Conservation (phyloP, 257 asterid genomes). For the Striga asiatica region DNA sequence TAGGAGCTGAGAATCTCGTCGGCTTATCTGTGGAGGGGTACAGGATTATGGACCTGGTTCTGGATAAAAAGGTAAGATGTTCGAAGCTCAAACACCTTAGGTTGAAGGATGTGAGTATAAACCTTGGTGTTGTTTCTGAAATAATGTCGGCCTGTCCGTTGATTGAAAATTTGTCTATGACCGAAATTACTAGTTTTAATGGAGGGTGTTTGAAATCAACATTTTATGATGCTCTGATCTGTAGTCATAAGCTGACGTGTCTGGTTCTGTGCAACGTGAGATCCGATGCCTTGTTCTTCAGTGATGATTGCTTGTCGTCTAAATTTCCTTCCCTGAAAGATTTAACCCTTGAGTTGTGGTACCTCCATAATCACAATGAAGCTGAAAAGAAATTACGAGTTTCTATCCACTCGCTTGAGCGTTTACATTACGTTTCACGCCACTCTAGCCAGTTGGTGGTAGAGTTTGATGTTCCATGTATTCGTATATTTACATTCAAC, state of each 20-base stretch:
- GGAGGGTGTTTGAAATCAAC: too few relatives aligned
- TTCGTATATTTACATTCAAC: background rate
- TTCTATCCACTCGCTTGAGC: background rate
- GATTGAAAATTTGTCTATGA: background rate
- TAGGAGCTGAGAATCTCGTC: background rate
- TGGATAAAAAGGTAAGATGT: background rate
- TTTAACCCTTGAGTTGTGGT: background rate
- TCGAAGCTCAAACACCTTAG: background rate
- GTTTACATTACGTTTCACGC: background rate
- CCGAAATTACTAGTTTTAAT: too few relatives aligned
- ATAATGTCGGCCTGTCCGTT: background rate
- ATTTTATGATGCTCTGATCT: too few relatives aligned
- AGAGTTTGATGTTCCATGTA: background rate
- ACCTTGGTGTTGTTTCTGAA: background rate
- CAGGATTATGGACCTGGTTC: background rate
- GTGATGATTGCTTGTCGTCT: background rate
- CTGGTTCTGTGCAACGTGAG: background rate
- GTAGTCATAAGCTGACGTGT: background rate
- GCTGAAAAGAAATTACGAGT: background rate
- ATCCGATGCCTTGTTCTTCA: background rate
- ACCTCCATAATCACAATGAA: too few relatives aligned
- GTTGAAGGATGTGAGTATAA: background rate
- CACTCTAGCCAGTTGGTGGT: too few relatives aligned
- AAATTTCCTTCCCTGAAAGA: background rate
- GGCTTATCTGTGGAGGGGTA: background rate